Conservation (phyloP, 2,329 filamentous ascomycete genomes). For the Dactylellina parvicollis region DNA sequence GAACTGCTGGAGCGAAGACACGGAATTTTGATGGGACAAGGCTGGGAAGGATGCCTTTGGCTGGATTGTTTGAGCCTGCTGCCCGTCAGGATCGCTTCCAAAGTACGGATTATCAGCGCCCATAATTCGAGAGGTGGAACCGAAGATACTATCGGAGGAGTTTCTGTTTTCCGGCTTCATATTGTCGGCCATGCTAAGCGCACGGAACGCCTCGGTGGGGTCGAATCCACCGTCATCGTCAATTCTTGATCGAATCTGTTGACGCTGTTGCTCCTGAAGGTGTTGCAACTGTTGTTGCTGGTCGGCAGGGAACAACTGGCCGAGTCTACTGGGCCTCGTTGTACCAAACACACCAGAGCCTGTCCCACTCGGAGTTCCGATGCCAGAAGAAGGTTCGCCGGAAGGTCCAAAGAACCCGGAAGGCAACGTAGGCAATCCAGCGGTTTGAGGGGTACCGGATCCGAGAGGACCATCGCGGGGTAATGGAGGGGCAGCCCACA, state of each 20-base stretch:
- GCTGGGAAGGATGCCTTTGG: constrained; percentile 30
- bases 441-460: constrained; percentile 72
- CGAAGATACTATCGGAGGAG: constrained; percentile 57
- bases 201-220: constrained; percentile 69
- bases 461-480: constrained; percentile 73
- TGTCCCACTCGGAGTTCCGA: constrained; percentile 69
- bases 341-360: constrained; percentile 69
- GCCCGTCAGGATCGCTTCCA: constrained; percentile 38
- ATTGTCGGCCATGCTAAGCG: constrained; percentile 73
- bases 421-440: constrained; percentile 66
- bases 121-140: constrained; percentile 46
- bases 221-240: constrained; percentile 72
- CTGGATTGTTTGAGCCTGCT: constrained; percentile 48
- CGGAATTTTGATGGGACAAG: constrained; percentile 36
- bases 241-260: constrained; percentile 57
- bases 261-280: constrained; percentile 57
- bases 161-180: constrained; percentile 66
- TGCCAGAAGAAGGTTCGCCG: constrained; percentile 71
- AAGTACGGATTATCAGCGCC: constrained; percentile 56
- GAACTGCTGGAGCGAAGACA: constrained; percentile 41
- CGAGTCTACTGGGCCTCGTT: constrained; percentile 81
- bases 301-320: constrained; percentile 83
- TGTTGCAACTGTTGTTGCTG: constrained; percentile 74
- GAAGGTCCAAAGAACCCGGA: constrained; percentile 59
- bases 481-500: constrained; percentile 70